Evolutionary conservation across 192 early-diverging fungal genomes (phyloP).

Genomic region (Coemansia sp.): DNA sequence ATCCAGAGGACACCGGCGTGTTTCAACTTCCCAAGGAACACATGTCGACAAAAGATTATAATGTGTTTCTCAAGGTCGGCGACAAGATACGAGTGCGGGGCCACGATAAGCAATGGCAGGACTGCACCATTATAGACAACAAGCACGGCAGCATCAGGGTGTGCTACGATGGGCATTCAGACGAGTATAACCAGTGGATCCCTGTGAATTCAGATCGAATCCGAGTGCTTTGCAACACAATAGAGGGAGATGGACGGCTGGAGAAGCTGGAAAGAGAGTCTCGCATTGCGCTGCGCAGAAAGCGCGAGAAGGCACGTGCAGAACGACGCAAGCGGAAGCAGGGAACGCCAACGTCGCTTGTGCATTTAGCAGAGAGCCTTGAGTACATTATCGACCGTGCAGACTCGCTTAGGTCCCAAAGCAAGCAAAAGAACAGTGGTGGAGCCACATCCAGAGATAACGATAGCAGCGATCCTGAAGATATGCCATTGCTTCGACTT

Average conservation of each 20-base stretch:
- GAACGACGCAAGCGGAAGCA: slow-evolving; percentile 22
- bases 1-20: slow-evolving; percentile 22
- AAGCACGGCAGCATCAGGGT: slow-evolving; percentile 49
- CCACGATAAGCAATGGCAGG: slow-evolving; percentile 52
- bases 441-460: neutral
- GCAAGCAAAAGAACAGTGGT: neutral
- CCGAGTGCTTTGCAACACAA: slow-evolving; percentile 39
- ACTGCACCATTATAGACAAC: slow-evolving; percentile 45
- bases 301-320: slow-evolving; percentile 32
- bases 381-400: slow-evolving; percentile 42
- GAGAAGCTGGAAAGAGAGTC: slow-evolving; percentile 34
- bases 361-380: slow-evolving; percentile 43
- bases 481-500: slow-evolving; percentile 2
- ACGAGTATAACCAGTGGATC: slow-evolving; percentile 50
- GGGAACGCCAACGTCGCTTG: slow-evolving; percentile 28
- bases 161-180: slow-evolving; percentile 36
- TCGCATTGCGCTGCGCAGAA: slow-evolving; percentile 24
- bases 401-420: slow-evolving; percentile 4
- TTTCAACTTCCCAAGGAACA: slow-evolving; percentile 50
- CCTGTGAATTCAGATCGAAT: slow-evolving; percentile 53
- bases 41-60: slow-evolving; percentile 50
- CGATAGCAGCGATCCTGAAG: slow-evolving; percentile 6
- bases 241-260: slow-evolving; percentile 38
- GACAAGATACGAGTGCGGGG: slow-evolving; percentile 50
- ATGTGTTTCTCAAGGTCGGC: slow-evolving; percentile 38